Evolutionary conservation across 108 stramenopile species (phyloP), one percentile per base, ranked within the genome.

Genomic region (Cylindrotheca fusiformis): DNA sequence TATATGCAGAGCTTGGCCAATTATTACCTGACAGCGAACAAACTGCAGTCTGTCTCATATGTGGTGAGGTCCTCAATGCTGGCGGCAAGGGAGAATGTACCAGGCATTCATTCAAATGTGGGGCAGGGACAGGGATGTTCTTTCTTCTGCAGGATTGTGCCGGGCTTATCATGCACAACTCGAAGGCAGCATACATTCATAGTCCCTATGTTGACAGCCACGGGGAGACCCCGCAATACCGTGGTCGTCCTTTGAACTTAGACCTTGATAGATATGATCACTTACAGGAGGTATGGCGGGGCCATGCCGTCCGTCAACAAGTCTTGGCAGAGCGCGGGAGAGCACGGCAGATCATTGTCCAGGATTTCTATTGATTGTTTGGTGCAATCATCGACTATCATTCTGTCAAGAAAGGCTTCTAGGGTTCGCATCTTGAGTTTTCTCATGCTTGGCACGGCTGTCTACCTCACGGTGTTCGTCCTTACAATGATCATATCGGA

Each of bases 151-250:
- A 95, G 68, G 95, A 97, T 72, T 96, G 95, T 72, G 65, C 74
- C 52, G 87, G 90, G 12, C 67, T 97, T 30, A 78, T 95, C 17
- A 80, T 97, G 63, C 92, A 95, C 72, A 90, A 88, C 5, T 55
- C 63, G 1, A 88, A 86, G 50, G 95, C 95, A 0, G 87, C 89
- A 2, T 97, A 96, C 48, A 81, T 95, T 23, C 88, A 91, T 54
- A 87, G 92, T 71, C 95, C 95, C 1, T 97, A 95, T 58, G 97
- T 96, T 31, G 97, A 97, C 54, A 86, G 81, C 59, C 90, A 96
- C 56, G 95, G 95, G 3, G 97, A 97, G 76, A 92, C 90, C 20
- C 90, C 91, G 0, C 87, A 90, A 41, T 93, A 87, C 65, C 71
- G 91, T 52, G 94, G 94, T 6, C 63, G 90, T 5, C 94, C 94